Percentiles rank a stretch among this genome's conserved stretches.
Evolutionary conservation across 768 basidiomycete genomes (phyloP).

Genomic region (Boletus rubropictus): DNA sequence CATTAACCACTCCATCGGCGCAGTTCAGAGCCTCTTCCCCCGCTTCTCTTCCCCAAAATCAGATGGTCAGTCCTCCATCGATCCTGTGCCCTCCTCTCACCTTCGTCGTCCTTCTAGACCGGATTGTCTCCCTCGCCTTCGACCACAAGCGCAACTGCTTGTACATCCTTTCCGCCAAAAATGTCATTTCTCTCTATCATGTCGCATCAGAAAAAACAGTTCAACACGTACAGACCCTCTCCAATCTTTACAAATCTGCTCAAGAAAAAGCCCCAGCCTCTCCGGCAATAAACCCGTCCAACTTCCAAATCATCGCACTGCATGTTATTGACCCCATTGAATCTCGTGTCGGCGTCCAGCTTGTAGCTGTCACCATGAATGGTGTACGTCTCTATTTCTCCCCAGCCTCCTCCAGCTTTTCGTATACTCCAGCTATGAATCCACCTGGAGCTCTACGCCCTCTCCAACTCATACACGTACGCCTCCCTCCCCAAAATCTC

Average conservation of each 20-base stretch:
- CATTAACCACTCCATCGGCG: constrained; percentile 80
- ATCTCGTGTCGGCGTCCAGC: constrained; percentile 63
- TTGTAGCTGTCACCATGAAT: constrained; percentile 76
- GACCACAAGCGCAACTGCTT: constrained; percentile 68
- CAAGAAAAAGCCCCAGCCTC: constrained; percentile 79
- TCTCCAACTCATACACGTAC: constrained; percentile 71
- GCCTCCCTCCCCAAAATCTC: constrained; percentile 69
- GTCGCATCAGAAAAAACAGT: constrained; percentile 59
- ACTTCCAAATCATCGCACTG: constrained; percentile 64
- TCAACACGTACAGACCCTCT: constrained; percentile 68
- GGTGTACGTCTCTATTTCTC: constrained; percentile 84
- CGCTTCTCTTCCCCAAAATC: constrained; percentile 56
- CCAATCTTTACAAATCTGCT: constrained; percentile 66
- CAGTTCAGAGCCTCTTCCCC: constrained; percentile 74
- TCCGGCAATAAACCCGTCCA: constrained; percentile 61
- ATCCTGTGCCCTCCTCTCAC: neutral
- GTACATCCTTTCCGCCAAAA: constrained; percentile 68
- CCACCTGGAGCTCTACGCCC: constrained; percentile 29
- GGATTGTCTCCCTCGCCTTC: constrained; percentile 60
- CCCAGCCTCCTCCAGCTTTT: constrained; percentile 45
- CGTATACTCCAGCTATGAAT: constrained; percentile 36
- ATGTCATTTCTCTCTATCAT: constrained; percentile 61
- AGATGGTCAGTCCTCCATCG: constrained; percentile 50
- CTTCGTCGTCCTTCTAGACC: constrained; percentile 43
- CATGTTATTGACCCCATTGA: constrained; percentile 65